Evolutionary conservation across 768 basidiomycete genomes (phyloP).

Genomic region (Lyophyllum decastes): DNA sequence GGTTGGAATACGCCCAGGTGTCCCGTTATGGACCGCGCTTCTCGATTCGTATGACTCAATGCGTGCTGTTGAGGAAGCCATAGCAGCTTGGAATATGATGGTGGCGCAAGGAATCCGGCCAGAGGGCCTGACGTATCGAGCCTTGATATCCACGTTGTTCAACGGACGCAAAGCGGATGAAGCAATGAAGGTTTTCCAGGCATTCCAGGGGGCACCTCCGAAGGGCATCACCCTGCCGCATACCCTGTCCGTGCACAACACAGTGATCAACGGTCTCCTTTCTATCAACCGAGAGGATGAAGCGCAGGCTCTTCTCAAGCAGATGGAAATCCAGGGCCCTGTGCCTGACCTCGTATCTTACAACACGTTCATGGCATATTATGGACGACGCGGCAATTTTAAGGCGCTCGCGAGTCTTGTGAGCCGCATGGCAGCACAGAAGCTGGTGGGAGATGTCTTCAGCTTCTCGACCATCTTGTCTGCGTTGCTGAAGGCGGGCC

Average conservation of each 20-base stretch:
- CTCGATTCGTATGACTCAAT: slow-evolving; percentile 61
- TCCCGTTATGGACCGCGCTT: slow-evolving; percentile 71
- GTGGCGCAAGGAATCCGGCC: slow-evolving; percentile 53
- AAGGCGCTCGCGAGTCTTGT: slow-evolving; percentile 59
- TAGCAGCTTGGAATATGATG: slow-evolving; percentile 69
- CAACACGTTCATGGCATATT: slow-evolving; percentile 78
- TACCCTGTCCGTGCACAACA: slow-evolving; percentile 62
- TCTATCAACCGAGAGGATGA: slow-evolving; percentile 37
- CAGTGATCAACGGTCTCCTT: slow-evolving; percentile 72
- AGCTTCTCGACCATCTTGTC: slow-evolving; percentile 88
- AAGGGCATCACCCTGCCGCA: slow-evolving; percentile 23
- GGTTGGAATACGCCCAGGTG: slow-evolving; percentile 49
- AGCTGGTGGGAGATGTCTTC: slow-evolving; percentile 72
- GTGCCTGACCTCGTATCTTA: slow-evolving; percentile 73
- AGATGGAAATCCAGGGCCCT: slow-evolving; percentile 52
- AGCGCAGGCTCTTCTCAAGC: slow-evolving; percentile 41
- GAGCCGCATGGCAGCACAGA: slow-evolving; percentile 51
- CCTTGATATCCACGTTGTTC: slow-evolving; percentile 66
- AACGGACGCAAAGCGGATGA: slow-evolving; percentile 49
- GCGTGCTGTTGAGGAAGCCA: slow-evolving; percentile 51
- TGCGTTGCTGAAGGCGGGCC: slow-evolving; percentile 68
- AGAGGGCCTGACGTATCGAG: slow-evolving; percentile 65
- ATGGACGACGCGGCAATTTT: slow-evolving; percentile 64
- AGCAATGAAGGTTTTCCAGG: slow-evolving; percentile 51
- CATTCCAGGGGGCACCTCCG: slow-evolving; percentile 43